These are phyloP conservation scores for Erysimum cheiranthoides DNA, from an alignment of 345 rosid species.

Conservation along the genomic window DNA sequence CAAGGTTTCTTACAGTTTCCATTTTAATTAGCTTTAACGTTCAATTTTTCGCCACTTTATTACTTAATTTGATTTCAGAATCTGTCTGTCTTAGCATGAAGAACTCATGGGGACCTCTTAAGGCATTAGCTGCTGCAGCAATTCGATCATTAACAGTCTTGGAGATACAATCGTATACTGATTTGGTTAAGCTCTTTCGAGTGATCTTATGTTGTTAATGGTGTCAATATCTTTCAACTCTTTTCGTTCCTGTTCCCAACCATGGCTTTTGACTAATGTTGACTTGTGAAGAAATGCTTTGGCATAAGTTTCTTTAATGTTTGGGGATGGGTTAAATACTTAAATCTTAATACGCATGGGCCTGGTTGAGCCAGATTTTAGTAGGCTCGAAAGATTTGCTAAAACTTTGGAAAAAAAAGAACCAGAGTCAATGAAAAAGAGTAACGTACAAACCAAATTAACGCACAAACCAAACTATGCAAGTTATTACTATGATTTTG, in stretches of 20 bases:
- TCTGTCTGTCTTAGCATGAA: conserved; percentile 79
- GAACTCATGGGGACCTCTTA: conserved; percentile 90
- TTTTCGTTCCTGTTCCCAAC: background rate
- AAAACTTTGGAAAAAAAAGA: background rate
- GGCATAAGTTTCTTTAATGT: background rate
- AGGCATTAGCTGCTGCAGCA: conserved; percentile 72
- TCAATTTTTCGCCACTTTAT: background rate
- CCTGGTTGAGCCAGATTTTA: background rate
- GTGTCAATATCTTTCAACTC: conserved; percentile 26
- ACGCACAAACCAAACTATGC: no score
- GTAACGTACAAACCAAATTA: background rate
- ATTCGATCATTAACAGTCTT: conserved; percentile 51
- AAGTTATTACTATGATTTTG: background rate
- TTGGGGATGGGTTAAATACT: background rate
- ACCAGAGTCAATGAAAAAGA: background rate
- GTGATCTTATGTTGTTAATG: conserved; percentile 16
- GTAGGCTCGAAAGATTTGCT: background rate
- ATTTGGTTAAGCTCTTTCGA: conserved; percentile 21
- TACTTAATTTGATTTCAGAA: conserved; percentile 42
- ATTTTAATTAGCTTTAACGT: background rate
- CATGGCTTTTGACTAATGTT: conserved; percentile 15
- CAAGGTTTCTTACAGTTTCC: conserved; percentile 58
- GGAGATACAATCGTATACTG: conserved; percentile 66
- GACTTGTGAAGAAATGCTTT: background rate
- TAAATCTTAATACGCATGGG: no score